phyloP scores from a whole-genome alignment of 2,329 filamentous ascomycete species.

The Alternaria viburni region DNA sequence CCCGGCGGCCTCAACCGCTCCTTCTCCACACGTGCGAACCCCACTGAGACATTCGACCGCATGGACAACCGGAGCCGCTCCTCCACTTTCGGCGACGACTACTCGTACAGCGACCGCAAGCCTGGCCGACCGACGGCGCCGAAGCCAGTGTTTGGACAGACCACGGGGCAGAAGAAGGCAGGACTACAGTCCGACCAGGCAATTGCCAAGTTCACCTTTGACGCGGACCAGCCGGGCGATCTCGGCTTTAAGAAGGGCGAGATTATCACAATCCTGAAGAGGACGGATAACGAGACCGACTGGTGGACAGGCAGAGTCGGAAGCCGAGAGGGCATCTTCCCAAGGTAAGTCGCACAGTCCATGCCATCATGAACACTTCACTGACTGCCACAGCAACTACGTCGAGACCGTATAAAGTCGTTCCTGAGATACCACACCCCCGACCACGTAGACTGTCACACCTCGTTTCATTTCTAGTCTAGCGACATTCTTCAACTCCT shows the following conservation, averaged over 20 bases:
- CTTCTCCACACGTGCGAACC: constrained; percentile 59
- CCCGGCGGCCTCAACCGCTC: constrained; percentile 51
- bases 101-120: constrained; percentile 64
- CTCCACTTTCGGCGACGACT: constrained; percentile 55
- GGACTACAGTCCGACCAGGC: constrained; percentile 74
- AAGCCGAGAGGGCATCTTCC: constrained; percentile 87
- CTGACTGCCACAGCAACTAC: constrained; percentile 44
- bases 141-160: constrained; percentile 78
- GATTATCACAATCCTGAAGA: constrained; percentile 91
- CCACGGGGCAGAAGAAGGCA: constrained; percentile 53
- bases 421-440: constrained; percentile 17
- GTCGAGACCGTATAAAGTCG: constrained; percentile 44
- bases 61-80: constrained; percentile 48
- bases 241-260: constrained; percentile 97
- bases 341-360: constrained; percentile 62
- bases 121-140: constrained; percentile 84
- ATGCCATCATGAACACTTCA: neutral
- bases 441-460: constrained; percentile 17
- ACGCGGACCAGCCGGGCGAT: constrained; percentile 90
- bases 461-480: neutral
- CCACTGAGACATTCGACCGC: constrained; percentile 58
- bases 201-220: constrained; percentile 90
- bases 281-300: constrained; percentile 90
- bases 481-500: neutral
- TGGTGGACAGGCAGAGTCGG: constrained; percentile 98